phyloP scores from a whole-genome alignment of 768 basidiomycete species.

The Tylopilus sp. region DNA sequence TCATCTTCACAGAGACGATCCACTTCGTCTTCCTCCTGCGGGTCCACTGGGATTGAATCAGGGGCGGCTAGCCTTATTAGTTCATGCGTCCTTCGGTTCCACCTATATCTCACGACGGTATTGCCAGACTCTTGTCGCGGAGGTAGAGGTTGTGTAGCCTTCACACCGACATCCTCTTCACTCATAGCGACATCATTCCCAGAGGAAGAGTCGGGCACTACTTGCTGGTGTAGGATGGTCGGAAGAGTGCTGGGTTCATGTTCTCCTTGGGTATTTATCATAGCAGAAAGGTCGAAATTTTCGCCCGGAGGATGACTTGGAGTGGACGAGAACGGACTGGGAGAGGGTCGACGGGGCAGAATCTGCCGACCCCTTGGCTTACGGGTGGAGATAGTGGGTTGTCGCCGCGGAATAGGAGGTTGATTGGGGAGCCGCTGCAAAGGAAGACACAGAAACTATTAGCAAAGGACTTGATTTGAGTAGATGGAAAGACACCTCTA shows the following conservation, averaged over 20 bases:
- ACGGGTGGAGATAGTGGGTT: background rate
- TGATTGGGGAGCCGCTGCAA: conserved; percentile 26
- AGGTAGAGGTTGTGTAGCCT: background rate
- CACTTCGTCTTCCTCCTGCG: background rate
- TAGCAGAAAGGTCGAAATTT: background rate
- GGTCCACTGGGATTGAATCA: background rate
- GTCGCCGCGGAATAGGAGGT: conserved; percentile 19
- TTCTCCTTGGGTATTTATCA: background rate
- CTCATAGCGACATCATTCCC: background rate
- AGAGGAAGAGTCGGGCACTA: background rate
- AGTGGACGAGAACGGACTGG: background rate
- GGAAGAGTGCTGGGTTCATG: no score
- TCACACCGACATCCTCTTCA: background rate
- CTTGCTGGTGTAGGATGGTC: background rate
- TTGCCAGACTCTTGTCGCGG: background rate
- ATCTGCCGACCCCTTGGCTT: background rate
- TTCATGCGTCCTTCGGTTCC: background rate
- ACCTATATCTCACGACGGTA: conserved; percentile 9
- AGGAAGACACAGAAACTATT: background rate
- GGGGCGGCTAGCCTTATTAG: background rate
- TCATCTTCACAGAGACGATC: conserved; percentile 11
- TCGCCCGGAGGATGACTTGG: background rate
- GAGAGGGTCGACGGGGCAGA: background rate
- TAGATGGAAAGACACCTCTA: conserved; percentile 17
- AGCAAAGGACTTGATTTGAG: background rate